Evolutionary conservation across 208 protist genomes (phyloP).

Genomic region (Wallacemonas sp.): DNA sequence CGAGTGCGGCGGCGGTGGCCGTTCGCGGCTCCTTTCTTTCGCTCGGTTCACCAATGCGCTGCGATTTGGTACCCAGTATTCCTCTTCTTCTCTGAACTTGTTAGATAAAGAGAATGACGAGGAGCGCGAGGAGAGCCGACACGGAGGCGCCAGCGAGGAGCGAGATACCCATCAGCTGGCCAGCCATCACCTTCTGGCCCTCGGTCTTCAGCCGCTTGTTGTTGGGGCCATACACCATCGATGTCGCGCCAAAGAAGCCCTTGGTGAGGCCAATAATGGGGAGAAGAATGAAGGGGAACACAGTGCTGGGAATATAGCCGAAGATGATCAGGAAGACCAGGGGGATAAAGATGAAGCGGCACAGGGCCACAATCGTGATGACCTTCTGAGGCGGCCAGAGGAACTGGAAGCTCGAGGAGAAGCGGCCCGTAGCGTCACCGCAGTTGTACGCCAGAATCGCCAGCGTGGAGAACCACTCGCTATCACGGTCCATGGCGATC

Average conservation of each 20-base stretch:
- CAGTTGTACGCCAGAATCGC: conserved; percentile 52
- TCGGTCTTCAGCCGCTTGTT: conserved; percentile 25
- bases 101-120: conserved; percentile 37
- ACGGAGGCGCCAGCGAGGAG: conserved; percentile 38
- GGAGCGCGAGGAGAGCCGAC: conserved; percentile 37
- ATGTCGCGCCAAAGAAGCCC: conserved; percentile 40
- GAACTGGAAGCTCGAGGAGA: conserved; percentile 28
- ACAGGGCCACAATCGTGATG: conserved; percentile 24
- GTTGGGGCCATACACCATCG: conserved; percentile 61
- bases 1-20: too few species aligned
- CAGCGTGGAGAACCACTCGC: conserved; percentile 52
- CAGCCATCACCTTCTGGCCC: conserved; percentile 41
- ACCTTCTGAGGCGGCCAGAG: conserved; percentile 33
- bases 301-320: conserved; percentile 34
- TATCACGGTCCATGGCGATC: conserved; percentile 35
- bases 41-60: not conserved
- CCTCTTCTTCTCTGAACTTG: not conserved
- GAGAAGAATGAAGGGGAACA: conserved; percentile 34
- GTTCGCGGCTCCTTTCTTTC: not conserved
- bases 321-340: conserved; percentile 50
- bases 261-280: conserved; percentile 50
- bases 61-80: not conserved
- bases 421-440: conserved; percentile 39
- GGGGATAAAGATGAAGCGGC: conserved; percentile 45
- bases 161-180: conserved; percentile 46